These are phyloP conservation scores for Xerocomus potaroensis DNA, from an alignment of 768 basidiomycete species.

Conservation along the genomic window DNA sequence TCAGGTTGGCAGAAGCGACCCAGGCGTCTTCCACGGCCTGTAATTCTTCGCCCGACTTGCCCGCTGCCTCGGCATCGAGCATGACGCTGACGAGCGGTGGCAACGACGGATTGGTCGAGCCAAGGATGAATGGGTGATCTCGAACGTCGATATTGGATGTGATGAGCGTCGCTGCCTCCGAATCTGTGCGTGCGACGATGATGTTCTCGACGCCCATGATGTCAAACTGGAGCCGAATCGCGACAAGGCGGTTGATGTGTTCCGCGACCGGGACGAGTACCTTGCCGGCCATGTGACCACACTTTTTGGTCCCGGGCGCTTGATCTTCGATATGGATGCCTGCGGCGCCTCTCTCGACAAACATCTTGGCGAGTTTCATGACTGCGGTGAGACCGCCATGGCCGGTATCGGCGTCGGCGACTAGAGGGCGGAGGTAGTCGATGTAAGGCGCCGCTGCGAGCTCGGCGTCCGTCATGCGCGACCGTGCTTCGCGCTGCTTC, in stretches of 20 bases:
- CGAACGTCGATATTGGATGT: slow-evolving; percentile 94
- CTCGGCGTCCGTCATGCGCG: slow-evolving; percentile 63
- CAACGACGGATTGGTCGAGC: slow-evolving; percentile 72
- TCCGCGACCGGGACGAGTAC: slow-evolving; percentile 96
- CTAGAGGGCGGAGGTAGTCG: slow-evolving; percentile 90
- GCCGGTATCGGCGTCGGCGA: slow-evolving; percentile 98
- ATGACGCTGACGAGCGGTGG: slow-evolving; percentile 74
- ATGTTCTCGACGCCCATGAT: slow-evolving; percentile 98
- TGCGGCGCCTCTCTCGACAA: slow-evolving; percentile 97
- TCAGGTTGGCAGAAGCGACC: slow-evolving; percentile 72
- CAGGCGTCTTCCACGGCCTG: slow-evolving; percentile 89
- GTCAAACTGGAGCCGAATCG: slow-evolving; percentile 95
- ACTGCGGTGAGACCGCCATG: slow-evolving; percentile 97
- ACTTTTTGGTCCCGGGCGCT: slow-evolving; percentile 96
- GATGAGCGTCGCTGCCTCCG: slow-evolving; percentile 96
- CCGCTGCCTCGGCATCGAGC: slow-evolving; percentile 77
- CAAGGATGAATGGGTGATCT: slow-evolving; percentile 97
- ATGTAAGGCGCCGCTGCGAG: slow-evolving; percentile 65
- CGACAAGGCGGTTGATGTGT: slow-evolving; percentile 97
- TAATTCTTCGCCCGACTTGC: slow-evolving; percentile 73
- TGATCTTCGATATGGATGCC: slow-evolving; percentile 99
- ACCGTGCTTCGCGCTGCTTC: slow-evolving; percentile 84
- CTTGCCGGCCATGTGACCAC: slow-evolving; percentile 92
- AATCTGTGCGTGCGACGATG: slow-evolving; percentile 90
- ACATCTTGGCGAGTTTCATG: slow-evolving; percentile 98